A percentile compares a stretch with the other conserved stretches of the same genome.
phyloP scores from a whole-genome alignment of 2,329 filamentous ascomycete species.

The Alternaria atra region DNA sequence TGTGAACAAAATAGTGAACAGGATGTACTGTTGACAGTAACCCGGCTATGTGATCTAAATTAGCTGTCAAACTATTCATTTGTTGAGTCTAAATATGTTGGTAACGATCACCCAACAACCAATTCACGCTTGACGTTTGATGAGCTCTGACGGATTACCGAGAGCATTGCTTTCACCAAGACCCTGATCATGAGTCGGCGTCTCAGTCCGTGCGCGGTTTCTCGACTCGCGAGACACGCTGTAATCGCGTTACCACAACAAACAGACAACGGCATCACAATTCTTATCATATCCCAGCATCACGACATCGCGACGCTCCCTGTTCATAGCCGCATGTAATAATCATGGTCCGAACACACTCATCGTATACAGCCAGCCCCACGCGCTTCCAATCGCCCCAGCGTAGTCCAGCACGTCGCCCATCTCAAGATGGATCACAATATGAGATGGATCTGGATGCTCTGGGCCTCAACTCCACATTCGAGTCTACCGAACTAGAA shows the following conservation, averaged over 20 bases:
- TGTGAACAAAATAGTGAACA: background rate
- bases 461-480: conserved; percentile 47
- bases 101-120: background rate
- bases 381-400: conserved; percentile 41
- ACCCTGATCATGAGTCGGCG: background rate
- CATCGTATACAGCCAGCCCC: conserved; percentile 48
- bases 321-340: conserved; percentile 18
- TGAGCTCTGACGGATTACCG: too few relatives aligned
- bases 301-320: background rate
- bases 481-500: conserved; percentile 45
- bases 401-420: conserved; percentile 38
- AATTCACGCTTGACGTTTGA: background rate
- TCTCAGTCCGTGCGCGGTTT: conserved; percentile 6
- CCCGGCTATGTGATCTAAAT: background rate
- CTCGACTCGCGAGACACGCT: conserved; percentile 12
- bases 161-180: background rate
- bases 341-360: conserved; percentile 45
- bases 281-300: conserved; percentile 29
- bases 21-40: background rate
- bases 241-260: conserved; percentile 31
- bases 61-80: background rate
- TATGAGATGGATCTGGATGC: conserved; percentile 53
- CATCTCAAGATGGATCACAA: conserved; percentile 46
- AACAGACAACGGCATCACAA: conserved; percentile 26
- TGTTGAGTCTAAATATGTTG: too few relatives aligned